Percentiles rank a stretch among this genome's conserved stretches.
Conservation (phyloP, 768 basidiomycete genomes). For the Suillus subaureus region DNA sequence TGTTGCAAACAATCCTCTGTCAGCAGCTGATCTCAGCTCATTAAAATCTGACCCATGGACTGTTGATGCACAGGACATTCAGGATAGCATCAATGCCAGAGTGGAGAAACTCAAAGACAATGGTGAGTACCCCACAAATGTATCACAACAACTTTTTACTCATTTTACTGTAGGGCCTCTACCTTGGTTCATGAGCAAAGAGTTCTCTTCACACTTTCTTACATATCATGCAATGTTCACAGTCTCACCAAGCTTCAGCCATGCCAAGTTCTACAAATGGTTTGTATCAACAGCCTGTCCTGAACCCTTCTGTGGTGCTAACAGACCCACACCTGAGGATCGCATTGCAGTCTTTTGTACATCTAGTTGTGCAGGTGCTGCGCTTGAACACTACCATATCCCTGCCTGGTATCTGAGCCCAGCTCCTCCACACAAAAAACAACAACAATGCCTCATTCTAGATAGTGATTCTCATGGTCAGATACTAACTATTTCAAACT, state of each 20-base stretch:
- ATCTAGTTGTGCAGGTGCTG: not conserved
- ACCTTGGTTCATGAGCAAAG: not conserved
- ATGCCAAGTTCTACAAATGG: too few relatives aligned
- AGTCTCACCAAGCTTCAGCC: too few relatives aligned
- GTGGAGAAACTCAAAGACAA: not conserved
- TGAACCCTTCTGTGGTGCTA: not conserved
- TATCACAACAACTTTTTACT: not conserved
- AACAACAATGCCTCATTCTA: too few relatives aligned
- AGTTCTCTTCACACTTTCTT: not conserved
- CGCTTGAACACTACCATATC: not conserved
- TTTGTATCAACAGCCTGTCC: not conserved
- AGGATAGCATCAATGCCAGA: not conserved
- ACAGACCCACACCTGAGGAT: not conserved
- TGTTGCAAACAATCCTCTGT: not conserved
- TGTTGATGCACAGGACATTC: not conserved
- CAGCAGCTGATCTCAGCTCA: not conserved
- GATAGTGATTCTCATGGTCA: too few relatives aligned
- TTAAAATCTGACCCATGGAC: not conserved
- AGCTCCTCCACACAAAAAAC: too few relatives aligned
- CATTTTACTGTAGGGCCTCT: not conserved
- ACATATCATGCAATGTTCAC: too few relatives aligned
- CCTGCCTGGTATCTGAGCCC: too few relatives aligned
- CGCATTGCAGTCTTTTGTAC: not conserved
- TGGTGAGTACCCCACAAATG: not conserved
- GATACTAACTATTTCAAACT: too few relatives aligned